Base-by-base conservation (phyloP, 306 rosid species). In the Sesbania bispinosa region DNA sequence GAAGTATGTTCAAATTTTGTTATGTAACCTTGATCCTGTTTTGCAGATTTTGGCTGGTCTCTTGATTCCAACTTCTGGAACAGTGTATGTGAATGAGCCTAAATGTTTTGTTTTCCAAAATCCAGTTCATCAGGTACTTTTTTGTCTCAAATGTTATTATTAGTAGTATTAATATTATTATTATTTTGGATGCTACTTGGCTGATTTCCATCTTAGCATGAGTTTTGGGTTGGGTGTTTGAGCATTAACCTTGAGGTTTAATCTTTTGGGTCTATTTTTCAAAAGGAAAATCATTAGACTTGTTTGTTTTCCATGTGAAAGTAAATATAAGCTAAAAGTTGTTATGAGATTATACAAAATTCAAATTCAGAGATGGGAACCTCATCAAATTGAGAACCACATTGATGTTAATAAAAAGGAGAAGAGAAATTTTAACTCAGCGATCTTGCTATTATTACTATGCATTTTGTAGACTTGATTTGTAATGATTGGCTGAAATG, bases 41-140 rank as follows among this genome's bases (percentile, higher is more conserved):
- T 10, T 79, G 85, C 84, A 88, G 97, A 80, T 90, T 21, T 85
- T 90, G 86, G 96, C 96, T 73, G 97, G 92, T 70, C 90, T 91
- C 2, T 82, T 88, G 80, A 88, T 62, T 83, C 88, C 95, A 20
- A 80, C 89, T 21, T 42, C 74, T 7, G 97, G 97, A 74, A 69
- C 80, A 51, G 77, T 78, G 62, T 75, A 80, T 16, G 92, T 86
- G 62, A 77, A 85, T 57, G 80, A 55, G 53, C 92, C 97, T 24
- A 86, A 80, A 77, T 86, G 90, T 76, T 91, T 83, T 51, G 97
- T 88, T 79, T 91, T 91, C 74, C 96, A 91, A 78, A 91, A 88
- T 69, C 97, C 96, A 43, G 97, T 86, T 66, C 92, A 88, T 57
- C 97, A 88, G 95, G 97, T 90, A 74, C 4, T 10, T 67, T 71